Conservation (phyloP, 108 stramenopile genomes). For the Ochromonas danica region DNA sequence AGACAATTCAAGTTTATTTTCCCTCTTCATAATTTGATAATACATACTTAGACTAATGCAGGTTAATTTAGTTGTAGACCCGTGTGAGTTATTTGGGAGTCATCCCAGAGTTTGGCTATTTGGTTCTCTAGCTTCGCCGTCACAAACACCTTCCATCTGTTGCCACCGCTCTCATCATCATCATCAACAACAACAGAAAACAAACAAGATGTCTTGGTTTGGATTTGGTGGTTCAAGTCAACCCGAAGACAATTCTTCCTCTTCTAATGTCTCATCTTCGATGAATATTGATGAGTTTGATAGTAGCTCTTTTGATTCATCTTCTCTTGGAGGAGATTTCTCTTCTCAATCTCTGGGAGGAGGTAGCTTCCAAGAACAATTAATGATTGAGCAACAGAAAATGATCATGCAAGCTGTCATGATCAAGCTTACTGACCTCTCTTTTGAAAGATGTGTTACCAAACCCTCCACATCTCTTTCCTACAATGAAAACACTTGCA, state of each 20-base stretch:
- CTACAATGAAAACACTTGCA: constrained; percentile 6
- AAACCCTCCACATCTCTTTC: constrained; percentile 28
- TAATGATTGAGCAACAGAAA: constrained; percentile 3
- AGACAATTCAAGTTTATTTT: no score
- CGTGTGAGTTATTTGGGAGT: no score
- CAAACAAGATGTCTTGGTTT: constrained; percentile 3
- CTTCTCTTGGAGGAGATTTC: not conserved
- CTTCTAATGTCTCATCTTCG: not conserved
- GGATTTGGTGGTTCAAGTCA: not conserved
- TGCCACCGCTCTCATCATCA: no score
- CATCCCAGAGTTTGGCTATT: no score
- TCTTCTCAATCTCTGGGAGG: not conserved
- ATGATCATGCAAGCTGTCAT: constrained; percentile 24
- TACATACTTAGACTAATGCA: no score
- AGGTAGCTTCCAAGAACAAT: not conserved
- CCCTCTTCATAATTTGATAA: no score
- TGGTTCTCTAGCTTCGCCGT: no score
- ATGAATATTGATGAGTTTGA: not conserved
- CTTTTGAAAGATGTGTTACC: constrained; percentile 38
- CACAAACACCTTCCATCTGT: no score
- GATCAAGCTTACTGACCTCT: constrained; percentile 12
- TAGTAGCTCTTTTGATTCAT: not conserved
- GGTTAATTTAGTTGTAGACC: no score
- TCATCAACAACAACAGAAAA: no score
- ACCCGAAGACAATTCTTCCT: not conserved